Evolutionary conservation across 2,329 filamentous ascomycete genomes (phyloP).

Genomic region (Passalora sequoiae): DNA sequence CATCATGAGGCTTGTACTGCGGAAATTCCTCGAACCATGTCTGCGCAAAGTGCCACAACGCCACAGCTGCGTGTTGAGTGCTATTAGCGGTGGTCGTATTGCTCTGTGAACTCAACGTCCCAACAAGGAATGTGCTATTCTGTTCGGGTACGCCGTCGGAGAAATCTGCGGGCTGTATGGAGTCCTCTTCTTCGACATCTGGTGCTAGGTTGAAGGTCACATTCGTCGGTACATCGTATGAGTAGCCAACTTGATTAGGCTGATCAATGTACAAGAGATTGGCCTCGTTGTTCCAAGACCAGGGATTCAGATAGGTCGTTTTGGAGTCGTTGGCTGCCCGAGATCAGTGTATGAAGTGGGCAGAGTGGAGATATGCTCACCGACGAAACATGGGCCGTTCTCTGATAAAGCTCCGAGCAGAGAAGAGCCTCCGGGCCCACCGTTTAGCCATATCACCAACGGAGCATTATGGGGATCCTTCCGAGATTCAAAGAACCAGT

Average conservation of each 20-base stretch:
- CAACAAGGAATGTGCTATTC: conserved; percentile 36
- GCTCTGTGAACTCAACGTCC: conserved; percentile 57
- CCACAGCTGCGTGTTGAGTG: conserved; percentile 34
- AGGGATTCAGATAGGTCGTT: conserved; percentile 47
- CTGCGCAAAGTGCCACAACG: conserved; percentile 61
- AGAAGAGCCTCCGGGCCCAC: conserved; percentile 53
- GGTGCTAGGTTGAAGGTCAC: conserved; percentile 22
- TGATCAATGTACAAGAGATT: conserved; percentile 52
- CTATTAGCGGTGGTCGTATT: conserved; percentile 25
- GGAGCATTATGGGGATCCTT: conserved; percentile 53
- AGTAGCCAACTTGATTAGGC: conserved; percentile 31
- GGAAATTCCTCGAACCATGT: conserved; percentile 41
- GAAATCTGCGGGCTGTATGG: conserved; percentile 22
- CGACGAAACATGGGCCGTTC: conserved; percentile 41
- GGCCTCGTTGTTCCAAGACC: conserved; percentile 55
- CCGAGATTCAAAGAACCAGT: conserved; percentile 60
- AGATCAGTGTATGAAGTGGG: not conserved
- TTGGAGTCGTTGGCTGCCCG: conserved; percentile 21
- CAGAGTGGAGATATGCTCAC: conserved; percentile 17
- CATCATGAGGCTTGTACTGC: conserved; percentile 42
- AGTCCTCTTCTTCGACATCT: conserved; percentile 5
- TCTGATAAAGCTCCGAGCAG: conserved; percentile 45
- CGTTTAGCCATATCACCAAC: conserved; percentile 56
- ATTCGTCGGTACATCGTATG: conserved; percentile 32
- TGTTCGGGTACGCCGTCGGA: conserved; percentile 35